Conservation (phyloP, 2,329 filamentous ascomycete species). For the Colletotrichum phormii region DNA sequence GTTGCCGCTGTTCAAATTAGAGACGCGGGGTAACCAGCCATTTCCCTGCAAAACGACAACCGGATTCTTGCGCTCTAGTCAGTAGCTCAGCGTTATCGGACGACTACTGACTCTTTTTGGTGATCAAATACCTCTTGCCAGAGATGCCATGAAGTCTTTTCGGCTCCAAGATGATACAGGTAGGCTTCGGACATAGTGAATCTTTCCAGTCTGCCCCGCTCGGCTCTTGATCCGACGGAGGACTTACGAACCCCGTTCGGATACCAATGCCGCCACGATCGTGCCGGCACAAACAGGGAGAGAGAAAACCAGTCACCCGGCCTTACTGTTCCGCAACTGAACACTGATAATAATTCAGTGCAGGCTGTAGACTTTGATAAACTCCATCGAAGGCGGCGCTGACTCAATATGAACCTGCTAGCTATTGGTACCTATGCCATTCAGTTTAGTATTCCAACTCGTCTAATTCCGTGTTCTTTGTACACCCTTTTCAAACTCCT, state of each 20-base stretch:
- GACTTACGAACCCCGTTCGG: too few relatives aligned
- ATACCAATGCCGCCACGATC: too few relatives aligned
- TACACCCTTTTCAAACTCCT: not conserved
- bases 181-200: too few relatives aligned
- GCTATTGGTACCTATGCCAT: not conserved
- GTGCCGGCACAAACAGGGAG: too few relatives aligned
- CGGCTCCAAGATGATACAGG: too few relatives aligned
- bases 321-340: too few relatives aligned
- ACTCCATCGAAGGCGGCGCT: too few relatives aligned
- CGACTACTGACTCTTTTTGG: not conserved
- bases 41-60: not conserved
- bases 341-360: too few relatives aligned
- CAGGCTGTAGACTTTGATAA: not conserved
- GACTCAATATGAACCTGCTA: not conserved
- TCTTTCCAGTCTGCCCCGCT: too few relatives aligned
- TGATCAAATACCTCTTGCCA: not conserved
- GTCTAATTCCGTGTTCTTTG: not conserved
- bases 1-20: not conserved
- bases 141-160: not conserved
- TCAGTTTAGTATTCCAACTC: not conserved
- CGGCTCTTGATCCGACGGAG: too few relatives aligned
- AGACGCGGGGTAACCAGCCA: constrained; percentile 5
- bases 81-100: not conserved
- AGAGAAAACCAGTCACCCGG: too few relatives aligned
- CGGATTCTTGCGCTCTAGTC: not conserved